These are phyloP conservation scores for Tricholomella constricta DNA, from an alignment of 768 basidiomycete genomes.

Conservation along the genomic window DNA sequence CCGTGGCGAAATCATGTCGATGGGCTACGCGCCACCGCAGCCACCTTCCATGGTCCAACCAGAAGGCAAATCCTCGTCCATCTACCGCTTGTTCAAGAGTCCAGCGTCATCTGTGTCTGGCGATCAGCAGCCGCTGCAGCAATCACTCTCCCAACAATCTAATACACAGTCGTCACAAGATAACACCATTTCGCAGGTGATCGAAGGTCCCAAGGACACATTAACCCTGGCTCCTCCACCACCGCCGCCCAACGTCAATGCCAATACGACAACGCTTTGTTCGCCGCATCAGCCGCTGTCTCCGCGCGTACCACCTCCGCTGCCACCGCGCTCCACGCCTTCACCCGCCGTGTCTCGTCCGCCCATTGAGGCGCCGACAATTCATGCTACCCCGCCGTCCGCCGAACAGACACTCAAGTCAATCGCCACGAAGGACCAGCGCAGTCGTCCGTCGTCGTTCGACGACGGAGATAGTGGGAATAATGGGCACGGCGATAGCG, in stretches of 20 bases:
- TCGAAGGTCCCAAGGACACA: not conserved
- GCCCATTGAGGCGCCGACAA: conserved; percentile 25
- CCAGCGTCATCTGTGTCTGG: conserved; percentile 32
- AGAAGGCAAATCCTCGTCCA: conserved; percentile 49
- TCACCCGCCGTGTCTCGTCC: conserved; percentile 30
- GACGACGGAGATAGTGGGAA: too few species aligned
- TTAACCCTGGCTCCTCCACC: conserved; percentile 3
- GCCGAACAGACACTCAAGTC: conserved; percentile 60
- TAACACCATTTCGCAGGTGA: conserved; percentile 3
- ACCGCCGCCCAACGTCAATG: not conserved
- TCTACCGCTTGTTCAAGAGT: conserved; percentile 78
- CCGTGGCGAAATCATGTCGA: conserved; percentile 82
- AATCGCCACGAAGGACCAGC: conserved; percentile 52
- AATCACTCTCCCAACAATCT: conserved; percentile 7
- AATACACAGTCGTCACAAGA: conserved; percentile 12
- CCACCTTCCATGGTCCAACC: conserved; percentile 30
- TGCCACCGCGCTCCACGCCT: conserved; percentile 46
- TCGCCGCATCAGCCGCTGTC: conserved; percentile 41
- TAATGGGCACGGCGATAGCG: conserved; percentile 1
- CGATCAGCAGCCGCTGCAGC: conserved; percentile 13
- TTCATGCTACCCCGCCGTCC: conserved; percentile 21
- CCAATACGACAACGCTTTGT: conserved; percentile 8
- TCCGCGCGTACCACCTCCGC: conserved; percentile 45
- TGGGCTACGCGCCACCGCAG: conserved; percentile 70
- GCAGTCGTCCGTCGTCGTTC: conserved; percentile 19